A percentile compares a stretch with the other conserved stretches of the same genome.
Conservation (phyloP, 768 basidiomycete genomes). For the Naganishia onofrii region DNA sequence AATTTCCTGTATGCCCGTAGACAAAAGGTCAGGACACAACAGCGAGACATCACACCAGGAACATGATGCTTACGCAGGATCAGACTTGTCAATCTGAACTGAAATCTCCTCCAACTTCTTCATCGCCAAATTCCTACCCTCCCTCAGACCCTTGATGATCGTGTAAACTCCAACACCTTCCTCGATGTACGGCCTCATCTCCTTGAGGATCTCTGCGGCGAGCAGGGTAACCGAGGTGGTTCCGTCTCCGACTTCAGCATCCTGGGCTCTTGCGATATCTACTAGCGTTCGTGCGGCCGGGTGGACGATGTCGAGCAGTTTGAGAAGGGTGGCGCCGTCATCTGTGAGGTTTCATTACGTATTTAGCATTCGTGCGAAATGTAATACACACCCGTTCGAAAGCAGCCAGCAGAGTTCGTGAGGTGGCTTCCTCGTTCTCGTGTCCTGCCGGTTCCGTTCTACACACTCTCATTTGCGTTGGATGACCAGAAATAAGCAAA, state of each 20-base stretch:
- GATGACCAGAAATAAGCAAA: not conserved
- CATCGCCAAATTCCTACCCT: slow-evolving; percentile 77
- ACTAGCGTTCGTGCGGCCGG: slow-evolving; percentile 97
- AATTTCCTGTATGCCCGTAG: slow-evolving; percentile 65
- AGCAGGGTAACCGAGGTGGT: slow-evolving; percentile 95
- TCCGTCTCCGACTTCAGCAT: slow-evolving; percentile 98
- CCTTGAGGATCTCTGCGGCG: slow-evolving; percentile 90
- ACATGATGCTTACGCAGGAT: slow-evolving; percentile 70
- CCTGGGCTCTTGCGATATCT: slow-evolving; percentile 96
- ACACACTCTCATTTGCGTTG: no score
- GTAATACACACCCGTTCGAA: not conserved
- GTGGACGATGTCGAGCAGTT: slow-evolving; percentile 94
- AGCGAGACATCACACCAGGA: not conserved
- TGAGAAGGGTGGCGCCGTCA: slow-evolving; percentile 97
- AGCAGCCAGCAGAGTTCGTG: not conserved
- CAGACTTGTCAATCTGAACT: slow-evolving; percentile 79
- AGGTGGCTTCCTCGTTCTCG: no score
- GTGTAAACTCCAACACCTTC: slow-evolving; percentile 96
- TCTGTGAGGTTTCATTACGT: slow-evolving; percentile 50
- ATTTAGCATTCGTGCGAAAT: not conserved
- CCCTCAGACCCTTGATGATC: slow-evolving; percentile 92
- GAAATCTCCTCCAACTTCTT: slow-evolving; percentile 86
- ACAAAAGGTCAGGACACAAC: not conserved
- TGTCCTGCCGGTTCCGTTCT: no score
- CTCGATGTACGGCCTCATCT: slow-evolving; percentile 84